Conservation (phyloP, 257 asterid species). For the Plantago elongata region DNA sequence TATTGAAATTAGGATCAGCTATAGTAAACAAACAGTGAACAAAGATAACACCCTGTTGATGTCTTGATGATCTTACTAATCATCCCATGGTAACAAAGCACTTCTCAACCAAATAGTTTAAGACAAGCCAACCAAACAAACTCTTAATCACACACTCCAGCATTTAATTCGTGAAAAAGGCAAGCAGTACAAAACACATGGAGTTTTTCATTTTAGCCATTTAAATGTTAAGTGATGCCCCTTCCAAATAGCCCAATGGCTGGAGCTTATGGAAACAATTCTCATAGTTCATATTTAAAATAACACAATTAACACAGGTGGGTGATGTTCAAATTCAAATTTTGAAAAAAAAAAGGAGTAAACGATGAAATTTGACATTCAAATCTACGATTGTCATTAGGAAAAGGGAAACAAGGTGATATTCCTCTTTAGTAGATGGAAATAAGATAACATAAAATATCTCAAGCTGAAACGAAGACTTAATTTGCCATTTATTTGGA, state of each 20-base stretch:
- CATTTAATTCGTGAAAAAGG: not conserved
- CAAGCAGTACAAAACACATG: too few relatives aligned
- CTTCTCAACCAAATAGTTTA: not conserved
- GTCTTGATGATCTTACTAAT: not conserved
- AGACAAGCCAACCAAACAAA: not conserved
- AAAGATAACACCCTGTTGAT: not conserved
- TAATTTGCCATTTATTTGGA: too few relatives aligned
- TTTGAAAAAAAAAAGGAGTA: too few relatives aligned
- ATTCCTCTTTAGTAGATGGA: too few relatives aligned
- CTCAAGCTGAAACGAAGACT: not conserved
- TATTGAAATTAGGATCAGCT: not conserved
- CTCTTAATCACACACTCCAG: conserved; percentile 1
- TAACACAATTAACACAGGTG: too few relatives aligned
- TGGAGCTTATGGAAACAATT: too few relatives aligned
- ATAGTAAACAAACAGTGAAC: not conserved
- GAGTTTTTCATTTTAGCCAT: too few relatives aligned
- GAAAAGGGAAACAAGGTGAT: not conserved
- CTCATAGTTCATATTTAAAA: too few relatives aligned
- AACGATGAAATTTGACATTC: too few relatives aligned
- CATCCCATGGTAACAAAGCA: not conserved
- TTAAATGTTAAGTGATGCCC: too few relatives aligned
- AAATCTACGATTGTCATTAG: not conserved
- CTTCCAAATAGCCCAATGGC: too few relatives aligned
- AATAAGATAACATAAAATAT: not conserved
- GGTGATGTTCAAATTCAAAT: too few relatives aligned